phyloP scores from a whole-genome alignment of 352 stramenopile species.

The Phytophthora aleatoria region DNA sequence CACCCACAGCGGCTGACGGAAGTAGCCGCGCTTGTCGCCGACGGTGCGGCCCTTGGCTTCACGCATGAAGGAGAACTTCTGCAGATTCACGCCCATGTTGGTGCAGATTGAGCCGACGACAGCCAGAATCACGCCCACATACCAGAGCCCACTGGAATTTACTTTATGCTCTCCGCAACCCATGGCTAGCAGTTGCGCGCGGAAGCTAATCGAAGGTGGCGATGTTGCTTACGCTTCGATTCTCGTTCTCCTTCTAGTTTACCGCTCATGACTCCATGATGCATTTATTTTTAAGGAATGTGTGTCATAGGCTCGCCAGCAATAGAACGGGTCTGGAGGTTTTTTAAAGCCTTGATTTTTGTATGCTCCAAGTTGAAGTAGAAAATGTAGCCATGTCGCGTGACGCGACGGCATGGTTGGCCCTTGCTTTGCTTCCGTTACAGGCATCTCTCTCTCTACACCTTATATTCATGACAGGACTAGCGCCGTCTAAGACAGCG shows the following conservation, averaged over 20 bases:
- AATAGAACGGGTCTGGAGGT: conserved; percentile 4
- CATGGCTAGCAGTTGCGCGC: conserved; percentile 13
- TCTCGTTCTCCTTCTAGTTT: conserved; percentile 7
- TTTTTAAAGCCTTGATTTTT: conserved; percentile 5
- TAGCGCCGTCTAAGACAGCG: background rate
- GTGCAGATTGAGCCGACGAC: conserved; percentile 75
- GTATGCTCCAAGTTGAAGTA: conserved; percentile 35
- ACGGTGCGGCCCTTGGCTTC: conserved; percentile 65
- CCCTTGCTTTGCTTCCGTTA: too few species aligned
- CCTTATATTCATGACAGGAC: background rate
- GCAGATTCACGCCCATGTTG: conserved; percentile 88
- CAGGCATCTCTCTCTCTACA: background rate
- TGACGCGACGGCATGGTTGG: background rate
- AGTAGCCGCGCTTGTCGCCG: conserved; percentile 73
- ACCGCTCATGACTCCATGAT: background rate
- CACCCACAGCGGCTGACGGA: conserved; percentile 79
- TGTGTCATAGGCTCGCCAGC: conserved; percentile 18
- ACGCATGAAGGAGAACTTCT: conserved; percentile 91
- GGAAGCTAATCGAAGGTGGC: background rate
- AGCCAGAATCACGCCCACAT: conserved; percentile 77
- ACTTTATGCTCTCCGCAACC: conserved; percentile 23
- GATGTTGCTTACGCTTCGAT: background rate
- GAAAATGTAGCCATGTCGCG: conserved; percentile 3
- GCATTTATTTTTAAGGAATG: conserved; percentile 17
- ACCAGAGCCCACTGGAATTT: conserved; percentile 50